Conservation (phyloP, 257 asterid genomes). For the Solanum chiquidenum region DNA sequence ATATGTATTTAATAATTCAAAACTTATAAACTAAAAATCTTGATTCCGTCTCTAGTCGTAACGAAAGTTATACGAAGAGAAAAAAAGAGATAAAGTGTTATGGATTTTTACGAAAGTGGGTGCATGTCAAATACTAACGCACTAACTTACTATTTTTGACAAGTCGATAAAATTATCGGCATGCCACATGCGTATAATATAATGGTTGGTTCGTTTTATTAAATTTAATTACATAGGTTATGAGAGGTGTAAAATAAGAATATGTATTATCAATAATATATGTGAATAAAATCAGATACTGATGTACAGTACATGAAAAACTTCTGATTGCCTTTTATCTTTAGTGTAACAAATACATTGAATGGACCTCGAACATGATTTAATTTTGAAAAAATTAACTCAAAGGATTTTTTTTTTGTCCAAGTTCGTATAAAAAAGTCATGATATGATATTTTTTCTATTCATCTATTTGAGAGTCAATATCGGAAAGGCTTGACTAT, state of each 20-base stretch:
- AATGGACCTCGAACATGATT: too few species aligned
- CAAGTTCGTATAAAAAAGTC: not conserved
- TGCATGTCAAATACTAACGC: not conserved
- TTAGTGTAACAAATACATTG: too few species aligned
- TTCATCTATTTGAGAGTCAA: not conserved
- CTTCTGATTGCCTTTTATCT: too few species aligned
- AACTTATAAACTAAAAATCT: not conserved
- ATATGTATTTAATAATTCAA: not conserved
- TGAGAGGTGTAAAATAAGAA: too few species aligned
- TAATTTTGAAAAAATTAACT: too few species aligned
- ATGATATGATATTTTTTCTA: too few species aligned
- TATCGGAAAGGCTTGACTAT: too few species aligned
- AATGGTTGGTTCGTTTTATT: not conserved
- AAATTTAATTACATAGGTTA: not conserved
- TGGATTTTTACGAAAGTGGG: not conserved
- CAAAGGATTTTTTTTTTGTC: too few species aligned
- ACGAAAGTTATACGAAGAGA: not conserved
- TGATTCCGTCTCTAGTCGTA: not conserved
- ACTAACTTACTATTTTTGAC: not conserved
- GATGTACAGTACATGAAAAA: too few species aligned
- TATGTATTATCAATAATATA: not conserved
- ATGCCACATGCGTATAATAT: not conserved
- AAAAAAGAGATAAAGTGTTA: not conserved
- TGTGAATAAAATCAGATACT: too few species aligned
- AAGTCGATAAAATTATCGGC: not conserved